Evolutionary conservation across 371 early-diverging fungal species (phyloP), one percentile per base, ranked within the genome.

Genomic region (Rhizopus arrhizus): DNA sequence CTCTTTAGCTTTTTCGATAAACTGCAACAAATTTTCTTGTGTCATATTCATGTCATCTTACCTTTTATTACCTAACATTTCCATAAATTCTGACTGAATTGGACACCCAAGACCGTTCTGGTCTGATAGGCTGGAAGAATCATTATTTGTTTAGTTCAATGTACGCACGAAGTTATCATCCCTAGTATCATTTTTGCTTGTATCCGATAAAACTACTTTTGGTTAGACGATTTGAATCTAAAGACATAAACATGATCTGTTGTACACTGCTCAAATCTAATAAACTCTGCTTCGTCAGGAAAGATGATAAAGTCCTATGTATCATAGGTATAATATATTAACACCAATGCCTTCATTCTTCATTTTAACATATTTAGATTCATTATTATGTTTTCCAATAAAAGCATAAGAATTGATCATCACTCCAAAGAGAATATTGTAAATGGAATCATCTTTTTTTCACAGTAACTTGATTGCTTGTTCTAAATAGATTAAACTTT

Each of bases 141-240:
- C 81, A 59, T 84, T 84, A 56, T 88, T 84, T 55, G 85, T 69
- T 36, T 72, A 64, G 61, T 88, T 88, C 31, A 86, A 79, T 42
- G 77, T 71, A 5, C 57, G 65, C 50, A 78, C 70, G 28, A 80
- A 50, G 55, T 83, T 84, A 36, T 75, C 78, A 58, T 88, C 88
- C 58, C 78, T 74, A 12, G 78, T 80, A 31, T 72, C 77, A 50
- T 83, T 80, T 32, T 81, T 73, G 53, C 82, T 86, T 64, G 93
- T 78, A 91, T 85, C 93, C 93, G 92, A 59, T 89, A 91, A 70
- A 93, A 92, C 43, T 82, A 66, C 40, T 86, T 83, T 67, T 86
- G 85, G 59, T 78, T 74, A 3, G 91, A 89, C 0, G 91, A 86
- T 72, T 85, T 85, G 74, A 89, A 92, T 66, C 85, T 83, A 33